These are phyloP conservation scores for Juncus effusus DNA, from an alignment of 176 grass and related monocot species.

Conservation along the genomic window DNA sequence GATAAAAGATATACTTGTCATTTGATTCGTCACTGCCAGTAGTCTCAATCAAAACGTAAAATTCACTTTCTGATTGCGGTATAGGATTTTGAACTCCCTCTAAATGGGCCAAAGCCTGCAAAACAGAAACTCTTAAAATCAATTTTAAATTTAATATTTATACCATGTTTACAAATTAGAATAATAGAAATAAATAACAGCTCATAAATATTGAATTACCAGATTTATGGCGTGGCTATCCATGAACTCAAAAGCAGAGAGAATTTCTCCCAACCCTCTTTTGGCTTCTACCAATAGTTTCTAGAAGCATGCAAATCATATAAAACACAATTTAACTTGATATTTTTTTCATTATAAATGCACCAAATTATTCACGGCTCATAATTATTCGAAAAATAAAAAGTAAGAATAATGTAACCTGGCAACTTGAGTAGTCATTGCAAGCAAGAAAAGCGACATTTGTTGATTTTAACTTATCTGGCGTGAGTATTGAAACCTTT, in stretches of 20 bases:
- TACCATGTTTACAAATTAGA: constrained; percentile 20
- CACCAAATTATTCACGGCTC: too few relatives aligned
- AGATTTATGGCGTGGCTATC: constrained; percentile 81
- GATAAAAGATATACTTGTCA: constrained; percentile 58
- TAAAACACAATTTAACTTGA: background rate
- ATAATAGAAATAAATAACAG: constrained; percentile 5
- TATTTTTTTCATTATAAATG: constrained; percentile 23
- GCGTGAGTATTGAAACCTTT: constrained; percentile 80
- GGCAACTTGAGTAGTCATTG: constrained; percentile 88
- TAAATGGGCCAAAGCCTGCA: constrained; percentile 76
- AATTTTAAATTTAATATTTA: constrained; percentile 8
- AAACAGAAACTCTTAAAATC: constrained; percentile 18
- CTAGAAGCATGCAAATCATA: constrained; percentile 43
- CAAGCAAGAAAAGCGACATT: constrained; percentile 95
- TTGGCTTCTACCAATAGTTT: constrained; percentile 81
- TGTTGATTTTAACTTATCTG: constrained; percentile 72
- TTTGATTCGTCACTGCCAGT: constrained; percentile 88
- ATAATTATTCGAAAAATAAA: background rate
- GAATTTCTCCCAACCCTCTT: constrained; percentile 77
- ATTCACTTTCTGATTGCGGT: constrained; percentile 49
- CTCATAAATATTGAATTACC: constrained; percentile 38
- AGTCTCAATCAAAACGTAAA: constrained; percentile 93
- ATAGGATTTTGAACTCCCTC: constrained; percentile 88
- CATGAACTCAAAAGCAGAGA: constrained; percentile 99
- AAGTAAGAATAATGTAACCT: constrained; percentile 31